Evolutionary conservation across 2,329 filamentous ascomycete genomes (phyloP), one percentile per base, ranked within the genome.

Genomic region (Balansia obtecta): DNA sequence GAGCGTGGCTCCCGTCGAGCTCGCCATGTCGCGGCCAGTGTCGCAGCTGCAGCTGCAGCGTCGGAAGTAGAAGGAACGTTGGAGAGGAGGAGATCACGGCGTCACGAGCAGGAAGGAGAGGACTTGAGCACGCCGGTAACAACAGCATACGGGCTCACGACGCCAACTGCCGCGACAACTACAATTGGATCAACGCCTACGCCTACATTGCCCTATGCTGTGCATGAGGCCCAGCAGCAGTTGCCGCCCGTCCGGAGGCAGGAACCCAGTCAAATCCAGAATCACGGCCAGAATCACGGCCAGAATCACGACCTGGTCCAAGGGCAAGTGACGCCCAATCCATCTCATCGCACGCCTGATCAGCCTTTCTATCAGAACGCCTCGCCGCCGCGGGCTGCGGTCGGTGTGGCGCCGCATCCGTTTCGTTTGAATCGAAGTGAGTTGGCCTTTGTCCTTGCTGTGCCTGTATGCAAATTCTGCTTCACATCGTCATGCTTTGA

Each of bases 401-500:
- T 54, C 47, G 60, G 55, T 41, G 64, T 64, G 20, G 60, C 60
- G 27, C 62, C 62, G 39, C 64, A 68, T 58, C 66, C 66, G 0
- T 68, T 68, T 53, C 64, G 66, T 16, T 56, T 68, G 2, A 65
- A 68, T 48, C 60, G 64, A 56, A 61, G 66, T 68, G 52, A 66
- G 66, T 65, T 20, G 27, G 7, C 20, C 32, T 38, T 27, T 22
- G 30, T n/a, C 34, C 13, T 16, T 4, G 8, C 20, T 11, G 5
- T 1, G 4, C 1, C n/a, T 41, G 39, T 3, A 20, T 22, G 2
- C 10, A n/a, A 16, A 39, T 7, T 39, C 2, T 39, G 15, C 38
- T n/a, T 27, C 32, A 20, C 7, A 37, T 16, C 32, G 13, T 15
- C 11, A 32, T 39, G 2, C 2, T n/a, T 15, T 30, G 43, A 30